Percentiles rank a stretch among this genome's conserved stretches.
phyloP scores from a whole-genome alignment of 2,329 filamentous ascomycete genomes.

The Fusarium cicatricum region DNA sequence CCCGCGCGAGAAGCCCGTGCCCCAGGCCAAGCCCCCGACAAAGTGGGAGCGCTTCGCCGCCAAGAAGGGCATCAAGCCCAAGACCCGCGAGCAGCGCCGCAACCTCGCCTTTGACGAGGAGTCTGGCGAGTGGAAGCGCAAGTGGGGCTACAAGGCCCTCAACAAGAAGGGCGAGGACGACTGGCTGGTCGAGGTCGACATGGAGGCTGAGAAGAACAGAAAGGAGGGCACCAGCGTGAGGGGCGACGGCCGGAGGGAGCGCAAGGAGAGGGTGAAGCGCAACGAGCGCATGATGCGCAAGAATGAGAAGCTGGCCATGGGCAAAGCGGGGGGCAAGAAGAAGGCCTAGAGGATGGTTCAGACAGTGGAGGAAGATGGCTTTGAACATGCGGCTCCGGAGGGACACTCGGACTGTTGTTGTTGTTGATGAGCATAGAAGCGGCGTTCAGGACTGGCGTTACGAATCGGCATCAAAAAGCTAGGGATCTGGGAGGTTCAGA shows the following conservation, averaged over 20 bases:
- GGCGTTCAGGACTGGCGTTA: slow-evolving; percentile 46
- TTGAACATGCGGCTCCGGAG: slow-evolving; percentile 9
- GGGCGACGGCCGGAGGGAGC: slow-evolving; percentile 69
- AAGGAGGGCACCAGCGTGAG: slow-evolving; percentile 69
- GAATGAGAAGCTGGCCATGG: slow-evolving; percentile 60
- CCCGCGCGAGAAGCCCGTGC: slow-evolving; percentile 92
- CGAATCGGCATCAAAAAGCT: slow-evolving; percentile 39
- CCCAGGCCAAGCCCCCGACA: slow-evolving; percentile 80
- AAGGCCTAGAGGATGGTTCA: slow-evolving; percentile 19
- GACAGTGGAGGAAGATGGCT: slow-evolving; percentile 4
- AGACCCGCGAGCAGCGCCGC: slow-evolving; percentile 77
- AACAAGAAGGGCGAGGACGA: slow-evolving; percentile 85
- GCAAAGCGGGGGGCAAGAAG: slow-evolving; percentile 28
- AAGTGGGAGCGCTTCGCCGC: slow-evolving; percentile 97
- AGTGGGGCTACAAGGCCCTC: slow-evolving; percentile 93
- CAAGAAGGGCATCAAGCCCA: slow-evolving; percentile 96
- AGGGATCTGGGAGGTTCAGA: slow-evolving; percentile 27
- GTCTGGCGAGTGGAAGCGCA: slow-evolving; percentile 86
- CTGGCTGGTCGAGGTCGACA: slow-evolving; percentile 93
- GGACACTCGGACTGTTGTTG: slow-evolving; percentile 20
- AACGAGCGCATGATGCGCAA: slow-evolving; percentile 75
- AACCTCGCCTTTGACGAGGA: slow-evolving; percentile 86
- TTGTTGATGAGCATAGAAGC: slow-evolving; percentile 33
- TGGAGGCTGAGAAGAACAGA: slow-evolving; percentile 70
- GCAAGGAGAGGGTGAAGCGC: slow-evolving; percentile 73